Base-by-base conservation (phyloP, 2,329 filamentous ascomycete species). In the Amesomyces nigricolor region DNA sequence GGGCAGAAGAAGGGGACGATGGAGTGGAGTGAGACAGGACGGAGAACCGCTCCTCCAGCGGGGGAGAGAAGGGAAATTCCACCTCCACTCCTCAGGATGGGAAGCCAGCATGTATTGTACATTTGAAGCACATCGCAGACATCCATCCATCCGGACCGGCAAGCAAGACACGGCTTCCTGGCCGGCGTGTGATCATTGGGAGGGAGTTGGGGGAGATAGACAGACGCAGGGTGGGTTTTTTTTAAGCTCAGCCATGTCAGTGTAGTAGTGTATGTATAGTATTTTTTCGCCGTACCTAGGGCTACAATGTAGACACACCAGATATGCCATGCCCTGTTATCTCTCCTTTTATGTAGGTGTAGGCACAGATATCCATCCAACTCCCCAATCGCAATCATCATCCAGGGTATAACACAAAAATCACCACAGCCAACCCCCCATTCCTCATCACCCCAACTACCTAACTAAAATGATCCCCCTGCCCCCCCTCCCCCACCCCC, bases 391-490 rank as follows among this genome's bases (percentile, higher is more conserved):
- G 30, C 26, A 37, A 43, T 43, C 29, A 5, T 10, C 19, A 38
- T 26, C 29, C 42, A 45, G 17, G 26, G 29, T 26, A 38, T 16
- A 3, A 10, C 19, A 17, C 44, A 8, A 11, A n/a, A n/a, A 5
- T 46, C 19, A 5, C 30, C 19, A 11, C 22, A 29, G 4, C 44
- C 19, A 19, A 22, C 5, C n/a, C 14, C 13, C 5, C 13, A 17
- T 22, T 19, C 14, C 26, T n/a, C 26, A 29, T 4, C 22, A 11
- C 19, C 35, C 16, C 42, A 29, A 22, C 19, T 22, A 14, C 43
- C 6, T 68, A 84, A 60, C 80, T 85, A 61, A 89, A 89, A 58
- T 87, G 83, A 68, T 89, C 86, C 0, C 80, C 79, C 60, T 83
- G 77, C 0, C 80, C 81, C n/a, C 83, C 72, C 57, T 77, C 78